These are phyloP conservation scores for Liriodendron chinense DNA, from an alignment of 164 flowering plant genomes.

Conservation along the genomic window DNA sequence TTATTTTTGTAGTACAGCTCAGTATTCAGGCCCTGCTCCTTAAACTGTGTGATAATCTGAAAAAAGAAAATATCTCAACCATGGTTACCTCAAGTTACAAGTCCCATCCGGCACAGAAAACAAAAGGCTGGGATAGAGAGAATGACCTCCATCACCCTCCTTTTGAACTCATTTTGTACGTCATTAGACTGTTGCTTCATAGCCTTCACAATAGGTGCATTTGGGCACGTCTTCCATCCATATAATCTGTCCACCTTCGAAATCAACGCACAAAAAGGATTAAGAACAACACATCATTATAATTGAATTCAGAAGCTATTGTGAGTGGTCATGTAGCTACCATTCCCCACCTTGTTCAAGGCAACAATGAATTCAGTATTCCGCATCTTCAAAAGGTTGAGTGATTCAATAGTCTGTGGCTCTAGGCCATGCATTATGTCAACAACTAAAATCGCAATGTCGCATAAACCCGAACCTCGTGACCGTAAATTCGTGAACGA, in stretches of 20 bases:
- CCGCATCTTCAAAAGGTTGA: conserved; percentile 91
- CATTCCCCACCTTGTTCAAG: conserved; percentile 68
- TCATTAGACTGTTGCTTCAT: conserved; percentile 84
- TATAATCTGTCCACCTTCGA: conserved; percentile 87
- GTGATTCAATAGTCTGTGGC: conserved; percentile 94
- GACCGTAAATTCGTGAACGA: conserved; percentile 93
- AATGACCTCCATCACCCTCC: conserved; percentile 64
- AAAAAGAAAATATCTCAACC: conserved; percentile 1
- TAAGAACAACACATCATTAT: neutral
- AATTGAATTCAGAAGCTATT: neutral
- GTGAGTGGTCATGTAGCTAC: neutral
- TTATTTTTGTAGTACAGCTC: conserved; percentile 87
- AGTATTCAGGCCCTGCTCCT: conserved; percentile 90
- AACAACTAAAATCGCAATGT: conserved; percentile 94
- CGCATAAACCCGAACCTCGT: conserved; percentile 95
- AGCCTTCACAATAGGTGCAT: conserved; percentile 78
- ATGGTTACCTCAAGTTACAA: neutral
- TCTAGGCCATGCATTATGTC: conserved; percentile 99
- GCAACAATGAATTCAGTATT: conserved; percentile 95
- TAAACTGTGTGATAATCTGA: conserved; percentile 74
- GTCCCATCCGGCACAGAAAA: neutral
- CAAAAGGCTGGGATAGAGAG: neutral
- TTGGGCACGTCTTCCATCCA: conserved; percentile 81
- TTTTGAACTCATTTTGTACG: conserved; percentile 75
- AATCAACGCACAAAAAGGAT: conserved; percentile 6